phyloP scores from a whole-genome alignment of 441 rosid genomes.

The Eutrema salsugineum region DNA sequence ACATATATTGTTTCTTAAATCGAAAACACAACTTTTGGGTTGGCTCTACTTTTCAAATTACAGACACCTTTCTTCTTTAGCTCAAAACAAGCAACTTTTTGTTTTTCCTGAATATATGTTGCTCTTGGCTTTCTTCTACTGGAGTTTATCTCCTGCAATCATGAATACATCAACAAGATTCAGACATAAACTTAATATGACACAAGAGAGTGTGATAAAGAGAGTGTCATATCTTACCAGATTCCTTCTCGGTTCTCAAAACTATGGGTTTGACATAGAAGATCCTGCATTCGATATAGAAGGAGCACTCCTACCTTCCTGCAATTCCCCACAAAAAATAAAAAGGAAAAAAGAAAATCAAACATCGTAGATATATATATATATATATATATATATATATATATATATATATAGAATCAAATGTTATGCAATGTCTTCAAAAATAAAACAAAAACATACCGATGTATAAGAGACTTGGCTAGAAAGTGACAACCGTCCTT shows the following conservation, averaged over 20 bases:
- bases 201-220: background rate
- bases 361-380: background rate
- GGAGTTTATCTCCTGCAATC: conserved; percentile 16
- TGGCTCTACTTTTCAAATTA: background rate
- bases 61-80: background rate
- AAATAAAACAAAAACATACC: conserved; percentile 28
- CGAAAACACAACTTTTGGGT: background rate
- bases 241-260: conserved; percentile 4
- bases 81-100: background rate
- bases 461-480: conserved; percentile 36
- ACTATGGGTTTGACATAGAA: conserved; percentile 26
- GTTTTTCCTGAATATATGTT: background rate
- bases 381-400: too few relatives aligned
- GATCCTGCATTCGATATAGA: conserved; percentile 16
- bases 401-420: too few relatives aligned
- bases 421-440: background rate
- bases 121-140: conserved; percentile 15
- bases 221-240: conserved; percentile 9
- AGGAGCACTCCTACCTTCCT: conserved; percentile 34
- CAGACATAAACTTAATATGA: background rate
- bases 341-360: background rate
- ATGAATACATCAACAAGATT: background rate
- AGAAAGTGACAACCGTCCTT: conserved; percentile 25
- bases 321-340: background rate
- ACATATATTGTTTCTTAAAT: background rate